A percentile compares a stretch with the other conserved stretches of the same genome.
Evolutionary conservation across 129 eudicot genomes (phyloP).

Genomic region (Mikania micrantha): DNA sequence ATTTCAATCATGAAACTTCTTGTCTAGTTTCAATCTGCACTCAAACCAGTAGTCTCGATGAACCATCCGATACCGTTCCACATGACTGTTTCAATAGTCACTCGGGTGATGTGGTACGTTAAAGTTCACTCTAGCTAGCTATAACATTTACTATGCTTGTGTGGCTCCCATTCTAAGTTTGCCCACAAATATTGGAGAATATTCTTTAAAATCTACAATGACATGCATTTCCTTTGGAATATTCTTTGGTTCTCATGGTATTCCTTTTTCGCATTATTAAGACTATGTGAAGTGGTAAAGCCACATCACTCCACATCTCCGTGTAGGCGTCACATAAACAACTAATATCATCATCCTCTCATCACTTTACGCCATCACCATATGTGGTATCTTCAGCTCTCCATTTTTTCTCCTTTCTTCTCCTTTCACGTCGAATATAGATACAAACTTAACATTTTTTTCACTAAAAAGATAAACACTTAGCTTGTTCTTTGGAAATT

Average conservation of each 20-base stretch:
- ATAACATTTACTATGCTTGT: background rate
- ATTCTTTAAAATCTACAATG: background rate
- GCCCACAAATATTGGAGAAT: background rate
- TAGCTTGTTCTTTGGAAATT: no score
- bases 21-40: slow-evolving; percentile 1
- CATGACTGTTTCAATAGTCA: slow-evolving; percentile 1
- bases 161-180: background rate
- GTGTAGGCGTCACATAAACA: no score
- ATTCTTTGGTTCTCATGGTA: background rate
- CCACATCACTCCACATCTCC: no score
- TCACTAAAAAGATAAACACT: no score
- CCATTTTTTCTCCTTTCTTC: no score
- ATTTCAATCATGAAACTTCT: slow-evolving; percentile 13
- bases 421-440: no score
- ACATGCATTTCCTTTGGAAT: background rate
- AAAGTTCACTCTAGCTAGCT: slow-evolving; percentile 23
- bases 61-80: background rate
- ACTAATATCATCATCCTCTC: no score
- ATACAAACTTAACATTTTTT: no score
- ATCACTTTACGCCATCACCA: no score
- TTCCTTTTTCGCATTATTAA: background rate
- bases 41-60: background rate
- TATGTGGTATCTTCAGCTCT: no score
- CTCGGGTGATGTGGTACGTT: slow-evolving; percentile 3
- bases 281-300: no score